Percentiles rank a stretch among this genome's conserved stretches.
phyloP scores from a whole-genome alignment of 805 yeast species.

The Saccharomycopsis sp. region DNA sequence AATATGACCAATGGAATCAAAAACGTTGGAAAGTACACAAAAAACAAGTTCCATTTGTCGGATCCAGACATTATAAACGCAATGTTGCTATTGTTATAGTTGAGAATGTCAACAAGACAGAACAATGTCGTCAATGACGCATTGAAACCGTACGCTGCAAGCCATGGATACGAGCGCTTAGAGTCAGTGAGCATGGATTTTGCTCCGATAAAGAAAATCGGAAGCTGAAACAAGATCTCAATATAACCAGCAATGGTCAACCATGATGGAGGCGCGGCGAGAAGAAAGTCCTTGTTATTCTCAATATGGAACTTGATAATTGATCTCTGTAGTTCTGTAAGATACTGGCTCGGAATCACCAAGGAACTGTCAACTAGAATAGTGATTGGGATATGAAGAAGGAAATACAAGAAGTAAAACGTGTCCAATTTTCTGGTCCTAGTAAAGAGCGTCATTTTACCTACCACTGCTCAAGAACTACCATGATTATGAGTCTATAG shows the following conservation, averaged over 20 bases:
- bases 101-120: slow-evolving; percentile 51
- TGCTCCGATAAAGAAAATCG: slow-evolving; percentile 53
- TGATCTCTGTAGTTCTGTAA: slow-evolving; percentile 40
- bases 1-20: slow-evolving; percentile 55
- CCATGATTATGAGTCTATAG: too few species aligned
- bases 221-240: slow-evolving; percentile 73
- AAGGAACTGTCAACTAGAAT: slow-evolving; percentile 67
- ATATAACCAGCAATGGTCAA: slow-evolving; percentile 60
- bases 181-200: slow-evolving; percentile 19
- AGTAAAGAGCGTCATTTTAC: neutral
- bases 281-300: slow-evolving; percentile 65
- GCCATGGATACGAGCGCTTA: slow-evolving; percentile 32
- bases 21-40: slow-evolving; percentile 65
- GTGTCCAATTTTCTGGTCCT: slow-evolving; percentile 27
- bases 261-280: slow-evolving; percentile 62
- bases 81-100: slow-evolving; percentile 20
- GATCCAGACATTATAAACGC: slow-evolving; percentile 30
- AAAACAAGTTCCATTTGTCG: slow-evolving; percentile 40
- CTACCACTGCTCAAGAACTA: too few species aligned
- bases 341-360: slow-evolving; percentile 50
- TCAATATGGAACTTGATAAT: slow-evolving; percentile 54
- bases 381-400: slow-evolving; percentile 72
- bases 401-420: slow-evolving; percentile 45
- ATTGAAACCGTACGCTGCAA: slow-evolving; percentile 69
- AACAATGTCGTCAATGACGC: slow-evolving; percentile 75